Evolutionary conservation across 352 stramenopile genomes (phyloP).

Genomic region (Phytopythium cucurbitacearum): DNA sequence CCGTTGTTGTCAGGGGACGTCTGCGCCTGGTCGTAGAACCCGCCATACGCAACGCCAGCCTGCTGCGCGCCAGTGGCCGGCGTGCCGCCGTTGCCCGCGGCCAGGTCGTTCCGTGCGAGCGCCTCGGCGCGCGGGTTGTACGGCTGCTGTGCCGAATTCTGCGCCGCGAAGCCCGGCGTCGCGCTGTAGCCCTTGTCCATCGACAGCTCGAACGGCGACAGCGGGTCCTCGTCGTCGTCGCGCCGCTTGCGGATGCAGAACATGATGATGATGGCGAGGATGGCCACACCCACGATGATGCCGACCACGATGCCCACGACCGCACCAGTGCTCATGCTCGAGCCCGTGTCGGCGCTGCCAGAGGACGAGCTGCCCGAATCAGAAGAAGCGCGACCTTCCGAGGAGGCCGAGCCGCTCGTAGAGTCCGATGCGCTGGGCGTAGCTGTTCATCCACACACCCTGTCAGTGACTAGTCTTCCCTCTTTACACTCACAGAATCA

Average conservation of each 20-base stretch:
- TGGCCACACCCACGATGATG: conserved; percentile 53
- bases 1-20: conserved; percentile 42
- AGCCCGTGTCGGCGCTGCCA: conserved; percentile 19
- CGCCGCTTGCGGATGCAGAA: conserved; percentile 45
- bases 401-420: conserved; percentile 6
- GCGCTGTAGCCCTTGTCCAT: conserved; percentile 79
- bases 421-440: conserved; percentile 5
- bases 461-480: no score
- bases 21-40: conserved; percentile 67
- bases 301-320: conserved; percentile 67
- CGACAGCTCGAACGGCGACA: conserved; percentile 80
- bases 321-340: conserved; percentile 64
- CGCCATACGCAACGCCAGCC: conserved; percentile 59
- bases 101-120: conserved; percentile 9
- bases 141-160: conserved; percentile 14
- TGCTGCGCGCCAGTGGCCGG: conserved; percentile 28
- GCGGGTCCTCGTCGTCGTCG: conserved; percentile 63
- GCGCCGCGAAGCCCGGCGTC: conserved; percentile 25
- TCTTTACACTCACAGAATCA: no score
- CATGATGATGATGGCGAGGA: conserved; percentile 58
- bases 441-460: no score
- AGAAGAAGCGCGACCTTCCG: not conserved
- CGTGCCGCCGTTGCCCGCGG: conserved; percentile 26
- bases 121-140: conserved; percentile 33
- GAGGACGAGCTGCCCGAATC: conserved; percentile 10